phyloP scores from a whole-genome alignment of 2,329 filamentous ascomycete genomes.

The Aspergillus aculeatus region DNA sequence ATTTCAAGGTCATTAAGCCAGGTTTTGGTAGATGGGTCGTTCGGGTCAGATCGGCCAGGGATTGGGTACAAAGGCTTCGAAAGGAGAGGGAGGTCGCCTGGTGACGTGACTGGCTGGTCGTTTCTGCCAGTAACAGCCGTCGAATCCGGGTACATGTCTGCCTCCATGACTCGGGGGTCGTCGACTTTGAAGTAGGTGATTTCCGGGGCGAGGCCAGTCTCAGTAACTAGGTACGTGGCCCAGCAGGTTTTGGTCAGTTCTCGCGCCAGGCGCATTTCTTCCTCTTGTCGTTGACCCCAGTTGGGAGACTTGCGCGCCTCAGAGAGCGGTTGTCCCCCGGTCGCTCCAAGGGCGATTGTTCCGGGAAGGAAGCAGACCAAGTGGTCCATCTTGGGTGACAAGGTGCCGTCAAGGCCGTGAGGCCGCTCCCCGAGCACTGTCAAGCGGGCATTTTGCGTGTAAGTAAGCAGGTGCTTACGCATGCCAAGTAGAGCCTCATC shows the following conservation, averaged over 20 bases:
- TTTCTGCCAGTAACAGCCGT: conserved; percentile 28
- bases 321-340: conserved; percentile 71
- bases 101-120: conserved; percentile 26
- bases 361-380: conserved; percentile 97
- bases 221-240: conserved; percentile 91
- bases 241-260: conserved; percentile 97
- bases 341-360: conserved; percentile 86
- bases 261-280: conserved; percentile 80
- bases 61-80: conserved; percentile 36
- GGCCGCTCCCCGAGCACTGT: conserved; percentile 90
- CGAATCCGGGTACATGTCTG: conserved; percentile 38
- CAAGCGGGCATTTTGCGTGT: conserved; percentile 74
- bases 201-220: conserved; percentile 88
- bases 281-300: conserved; percentile 79
- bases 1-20: conserved; percentile 81
- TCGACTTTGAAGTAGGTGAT: conserved; percentile 87
- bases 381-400: conserved; percentile 96
- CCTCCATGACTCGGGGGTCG: conserved; percentile 59
- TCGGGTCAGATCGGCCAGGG: conserved; percentile 8
- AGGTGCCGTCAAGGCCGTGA: conserved; percentile 61
- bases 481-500: conserved; percentile 79
- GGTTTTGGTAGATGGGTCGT: conserved; percentile 27
- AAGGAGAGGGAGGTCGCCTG: conserved; percentile 32
- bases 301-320: conserved; percentile 69
- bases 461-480: conserved; percentile 88